phyloP scores from a whole-genome alignment of 2,329 filamentous ascomycete genomes.

The Fusarium sambucinum region DNA sequence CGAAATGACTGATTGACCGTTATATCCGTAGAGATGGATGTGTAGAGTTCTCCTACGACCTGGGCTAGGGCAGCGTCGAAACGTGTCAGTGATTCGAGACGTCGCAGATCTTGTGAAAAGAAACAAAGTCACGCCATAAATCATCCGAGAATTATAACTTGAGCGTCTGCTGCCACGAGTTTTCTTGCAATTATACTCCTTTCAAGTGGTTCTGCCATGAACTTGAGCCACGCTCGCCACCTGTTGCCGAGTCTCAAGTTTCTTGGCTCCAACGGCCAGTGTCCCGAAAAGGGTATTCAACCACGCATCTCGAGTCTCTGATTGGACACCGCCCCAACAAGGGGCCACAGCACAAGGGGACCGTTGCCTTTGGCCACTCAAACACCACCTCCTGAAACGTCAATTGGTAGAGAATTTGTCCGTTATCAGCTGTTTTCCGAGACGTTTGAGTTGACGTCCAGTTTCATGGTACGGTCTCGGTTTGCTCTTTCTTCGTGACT shows the following conservation, averaged over 20 bases:
- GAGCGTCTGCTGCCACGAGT: slow-evolving; percentile 29
- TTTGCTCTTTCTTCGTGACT: slow-evolving; percentile 6
- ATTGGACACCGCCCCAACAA: slow-evolving; percentile 44
- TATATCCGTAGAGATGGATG: slow-evolving; percentile 1
- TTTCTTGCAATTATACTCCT: slow-evolving; percentile 23
- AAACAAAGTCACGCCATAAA: slow-evolving; percentile 42
- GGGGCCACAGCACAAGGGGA: slow-evolving; percentile 32
- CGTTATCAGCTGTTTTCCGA: slow-evolving; percentile 47
- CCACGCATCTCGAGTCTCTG: slow-evolving; percentile 18
- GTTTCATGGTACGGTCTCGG: slow-evolving; percentile 43
- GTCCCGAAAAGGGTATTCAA: slow-evolving; percentile 47
- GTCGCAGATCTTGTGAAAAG: slow-evolving; percentile 21
- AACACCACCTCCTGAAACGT: slow-evolving; percentile 49
- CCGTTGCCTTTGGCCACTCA: slow-evolving; percentile 38
- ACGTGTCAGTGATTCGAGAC: slow-evolving; percentile 6
- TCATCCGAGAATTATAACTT: slow-evolving; percentile 26
- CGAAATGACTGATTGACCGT: slow-evolving; percentile 7
- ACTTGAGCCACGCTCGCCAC: slow-evolving; percentile 31
- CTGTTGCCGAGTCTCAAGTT: slow-evolving; percentile 34
- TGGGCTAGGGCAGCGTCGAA: not conserved
- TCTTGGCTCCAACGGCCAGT: slow-evolving; percentile 36
- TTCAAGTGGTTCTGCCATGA: slow-evolving; percentile 39
- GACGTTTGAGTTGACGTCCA: slow-evolving; percentile 37
- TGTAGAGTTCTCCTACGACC: not conserved
- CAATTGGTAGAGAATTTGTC: slow-evolving; percentile 39